Conservation (phyloP, 176 grass and related monocot genomes). For the Alloteropsis semialata region DNA sequence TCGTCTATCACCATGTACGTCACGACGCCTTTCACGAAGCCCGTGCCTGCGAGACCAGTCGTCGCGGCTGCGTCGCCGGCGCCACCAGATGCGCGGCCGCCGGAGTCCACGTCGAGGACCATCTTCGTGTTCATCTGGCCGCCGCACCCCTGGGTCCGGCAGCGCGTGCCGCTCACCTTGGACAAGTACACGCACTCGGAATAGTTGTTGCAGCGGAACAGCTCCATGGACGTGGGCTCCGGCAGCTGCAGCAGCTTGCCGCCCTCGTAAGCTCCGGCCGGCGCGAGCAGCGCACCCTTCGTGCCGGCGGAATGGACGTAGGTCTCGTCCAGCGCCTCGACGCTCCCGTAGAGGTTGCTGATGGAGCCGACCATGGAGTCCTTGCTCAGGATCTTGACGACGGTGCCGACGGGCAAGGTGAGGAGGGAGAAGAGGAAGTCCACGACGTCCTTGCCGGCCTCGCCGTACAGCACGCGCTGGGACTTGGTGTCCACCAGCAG, state of each 20-base stretch:
- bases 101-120: too few species aligned
- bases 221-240: too few species aligned
- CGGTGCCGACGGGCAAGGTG: background rate
- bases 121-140: too few species aligned
- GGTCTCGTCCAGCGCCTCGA: constrained; percentile 12
- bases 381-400: background rate
- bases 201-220: too few species aligned
- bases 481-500: constrained; percentile 31
- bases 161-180: too few species aligned
- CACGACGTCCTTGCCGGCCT: constrained; percentile 35
- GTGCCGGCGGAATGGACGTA: background rate
- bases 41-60: background rate
- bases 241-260: background rate
- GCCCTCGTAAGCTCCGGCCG: background rate
- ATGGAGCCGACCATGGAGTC: constrained; percentile 12
- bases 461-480: constrained; percentile 15
- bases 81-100: too few species aligned
- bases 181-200: too few species aligned
- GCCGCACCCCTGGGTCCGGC: too few species aligned
- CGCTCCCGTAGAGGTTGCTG: constrained; percentile 11
- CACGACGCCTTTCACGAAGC: constrained; percentile 11
- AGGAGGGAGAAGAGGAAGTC: constrained; percentile 48
- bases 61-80: too few species aligned
- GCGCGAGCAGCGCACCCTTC: background rate
- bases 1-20: constrained; percentile 47